Base-by-base conservation (phyloP, 2,329 filamentous ascomycete genomes). In the Aspergillus aculeatinus region DNA sequence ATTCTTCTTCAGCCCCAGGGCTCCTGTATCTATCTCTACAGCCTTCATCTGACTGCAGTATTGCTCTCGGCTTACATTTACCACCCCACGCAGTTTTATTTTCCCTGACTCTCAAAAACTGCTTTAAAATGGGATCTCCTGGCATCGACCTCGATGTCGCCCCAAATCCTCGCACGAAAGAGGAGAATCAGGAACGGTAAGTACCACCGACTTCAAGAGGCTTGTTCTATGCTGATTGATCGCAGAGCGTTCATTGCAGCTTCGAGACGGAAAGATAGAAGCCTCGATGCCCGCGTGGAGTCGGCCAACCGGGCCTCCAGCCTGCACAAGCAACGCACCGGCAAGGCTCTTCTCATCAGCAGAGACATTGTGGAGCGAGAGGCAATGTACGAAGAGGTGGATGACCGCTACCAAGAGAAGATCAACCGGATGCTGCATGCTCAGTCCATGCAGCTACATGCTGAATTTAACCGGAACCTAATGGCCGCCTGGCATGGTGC, bases 341-440 rank as follows among this genome's bases (percentile, higher is more conserved):
- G 93, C 44, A 90, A 92, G 67, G 87, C 85, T 2, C 83, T 97
- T 61, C 87, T 88, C 67, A 90, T 97, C 60, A 92, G 89, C 27
- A 89, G 93, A 74, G 85, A 95, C 70, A 92, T 95, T 76, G 92
- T 96, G 12, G 81, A 90, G 67, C 92, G 91, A 63, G 93, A 96
- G 74, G 92, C 96, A 74, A 96, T 96, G 91, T 97, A 97, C 72
- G 92, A 96, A 70, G 93, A 96, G 75, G 91, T 96, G 70, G 92
- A 96, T 56, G 91, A 96, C 67, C 90, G 93, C 59, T 76, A 76
- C 52, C 73, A 76, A 58, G 74, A 76, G 55, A 77, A 76, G 59
- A 72, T 74, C 33, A 71, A 74, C 48, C 71, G 70, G n/a, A 74
- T 76, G 68, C 66, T 77, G 51, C 73, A 76, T 47, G 72, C 69